Conservation (phyloP, 768 basidiomycete species). For the Lentinula edodes region DNA sequence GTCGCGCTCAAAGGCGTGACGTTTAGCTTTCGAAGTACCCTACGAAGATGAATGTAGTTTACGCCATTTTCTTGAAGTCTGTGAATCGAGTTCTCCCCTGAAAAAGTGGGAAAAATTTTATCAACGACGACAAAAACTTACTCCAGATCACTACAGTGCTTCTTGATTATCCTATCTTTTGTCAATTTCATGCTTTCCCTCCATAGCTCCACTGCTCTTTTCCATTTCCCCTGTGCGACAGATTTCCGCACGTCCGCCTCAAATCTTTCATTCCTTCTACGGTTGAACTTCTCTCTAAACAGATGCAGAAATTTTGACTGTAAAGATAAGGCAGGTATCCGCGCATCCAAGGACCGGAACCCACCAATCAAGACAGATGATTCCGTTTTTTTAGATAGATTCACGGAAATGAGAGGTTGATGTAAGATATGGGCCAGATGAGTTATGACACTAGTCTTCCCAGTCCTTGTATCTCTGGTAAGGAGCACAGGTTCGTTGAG, state of each 20-base stretch:
- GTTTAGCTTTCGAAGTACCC: slow-evolving; percentile 44
- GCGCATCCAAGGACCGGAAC: slow-evolving; percentile 92
- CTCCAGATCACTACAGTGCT: slow-evolving; percentile 20
- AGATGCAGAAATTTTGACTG: slow-evolving; percentile 73
- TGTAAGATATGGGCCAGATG: slow-evolving; percentile 78
- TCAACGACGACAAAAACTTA: slow-evolving; percentile 13
- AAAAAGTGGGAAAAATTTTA: slow-evolving; percentile 2
- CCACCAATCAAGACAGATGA: slow-evolving; percentile 91
- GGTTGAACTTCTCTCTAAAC: slow-evolving; percentile 84
- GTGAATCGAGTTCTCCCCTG: slow-evolving; percentile 25
- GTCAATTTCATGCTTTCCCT: slow-evolving; percentile 69
- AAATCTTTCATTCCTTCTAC: slow-evolving; percentile 84
- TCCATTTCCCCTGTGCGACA: slow-evolving; percentile 81
- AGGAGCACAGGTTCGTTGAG: slow-evolving; percentile 81
- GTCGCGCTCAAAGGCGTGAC: slow-evolving; percentile 63
- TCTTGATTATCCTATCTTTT: slow-evolving; percentile 49
- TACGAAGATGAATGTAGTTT: slow-evolving; percentile 47
- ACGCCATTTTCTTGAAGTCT: slow-evolving; percentile 62
- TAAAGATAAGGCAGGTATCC: slow-evolving; percentile 64
- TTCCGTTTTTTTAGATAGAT: slow-evolving; percentile 95
- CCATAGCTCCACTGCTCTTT: slow-evolving; percentile 78
- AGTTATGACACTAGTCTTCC: slow-evolving; percentile 91
- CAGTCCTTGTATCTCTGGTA: slow-evolving; percentile 98
- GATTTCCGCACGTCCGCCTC: slow-evolving; percentile 79
- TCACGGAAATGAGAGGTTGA: slow-evolving; percentile 78